These are phyloP conservation scores for Aureobasidium sp. DNA, from an alignment of 2,329 filamentous ascomycete species.

Conservation along the genomic window DNA sequence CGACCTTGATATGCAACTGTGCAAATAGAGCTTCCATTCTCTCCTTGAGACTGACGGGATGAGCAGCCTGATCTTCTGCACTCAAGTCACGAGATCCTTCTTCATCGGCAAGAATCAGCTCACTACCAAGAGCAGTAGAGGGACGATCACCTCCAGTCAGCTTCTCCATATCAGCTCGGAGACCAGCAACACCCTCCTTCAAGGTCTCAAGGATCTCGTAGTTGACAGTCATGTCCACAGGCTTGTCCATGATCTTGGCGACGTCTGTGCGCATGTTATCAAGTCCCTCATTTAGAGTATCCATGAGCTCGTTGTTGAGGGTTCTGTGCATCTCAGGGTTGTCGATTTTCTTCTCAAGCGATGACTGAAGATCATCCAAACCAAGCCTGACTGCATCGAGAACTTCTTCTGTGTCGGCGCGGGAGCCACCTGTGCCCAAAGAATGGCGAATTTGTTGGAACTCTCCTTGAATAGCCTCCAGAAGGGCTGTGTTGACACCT, in stretches of 20 bases:
- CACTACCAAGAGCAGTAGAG: constrained; percentile 40
- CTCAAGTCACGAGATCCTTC: constrained; percentile 25
- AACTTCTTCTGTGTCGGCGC: constrained; percentile 40
- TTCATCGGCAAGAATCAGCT: constrained; percentile 49
- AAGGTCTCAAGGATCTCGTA: constrained; percentile 86
- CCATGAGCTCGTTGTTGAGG: constrained; percentile 50
- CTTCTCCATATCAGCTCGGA: constrained; percentile 69
- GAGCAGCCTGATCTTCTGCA: constrained; percentile 15
- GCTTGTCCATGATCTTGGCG: constrained; percentile 65
- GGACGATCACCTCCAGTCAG: constrained; percentile 52
- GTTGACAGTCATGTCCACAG: constrained; percentile 71
- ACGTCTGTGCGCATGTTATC: constrained; percentile 69
- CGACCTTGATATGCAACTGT: constrained; percentile 76
- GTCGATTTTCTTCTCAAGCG: constrained; percentile 45
- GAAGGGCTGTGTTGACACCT: constrained; percentile 40
- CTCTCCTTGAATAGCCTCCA: constrained; percentile 44
- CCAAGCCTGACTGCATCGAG: constrained; percentile 41
- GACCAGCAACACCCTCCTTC: constrained; percentile 66
- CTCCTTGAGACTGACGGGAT: constrained; percentile 48
- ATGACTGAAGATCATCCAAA: constrained; percentile 41
- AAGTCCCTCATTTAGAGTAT: constrained; percentile 60
- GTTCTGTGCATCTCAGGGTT: constrained; percentile 45
- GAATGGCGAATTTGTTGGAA: constrained; percentile 40
- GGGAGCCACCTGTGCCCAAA: constrained; percentile 31
- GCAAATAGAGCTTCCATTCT: constrained; percentile 76